A percentile compares a stretch with the other conserved stretches of the same genome.
Conservation (phyloP, 192 early-diverging fungal genomes). For the Coemansia sp. region DNA sequence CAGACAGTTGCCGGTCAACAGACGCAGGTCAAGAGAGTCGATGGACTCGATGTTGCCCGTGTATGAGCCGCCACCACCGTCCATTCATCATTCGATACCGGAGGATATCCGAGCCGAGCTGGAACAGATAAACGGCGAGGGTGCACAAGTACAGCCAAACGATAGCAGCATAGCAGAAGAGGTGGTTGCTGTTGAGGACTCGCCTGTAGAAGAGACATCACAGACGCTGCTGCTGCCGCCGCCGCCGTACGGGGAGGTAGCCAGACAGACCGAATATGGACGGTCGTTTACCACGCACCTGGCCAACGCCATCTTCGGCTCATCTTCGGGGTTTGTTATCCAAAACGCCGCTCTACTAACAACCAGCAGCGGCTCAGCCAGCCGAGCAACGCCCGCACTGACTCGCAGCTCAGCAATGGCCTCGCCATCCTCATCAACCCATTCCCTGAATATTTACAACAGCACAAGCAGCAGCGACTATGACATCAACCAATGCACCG, state of each 20-base stretch:
- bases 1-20: neutral
- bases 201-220: neutral
- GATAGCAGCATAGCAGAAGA: neutral
- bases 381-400: neutral
- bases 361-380: too few relatives aligned
- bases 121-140: neutral
- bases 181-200: neutral
- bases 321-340: neutral
- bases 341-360: neutral
- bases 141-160: neutral
- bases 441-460: too few relatives aligned
- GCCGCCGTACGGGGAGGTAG: constrained; percentile 3
- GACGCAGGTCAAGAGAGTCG: constrained; percentile 21
- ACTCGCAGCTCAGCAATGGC: too few relatives aligned
- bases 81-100: constrained; percentile 19
- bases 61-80: constrained; percentile 38
- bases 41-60: constrained; percentile 31
- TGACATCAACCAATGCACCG: neutral
- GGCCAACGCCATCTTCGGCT: neutral
- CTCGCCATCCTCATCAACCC: too few relatives aligned
- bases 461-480: neutral
- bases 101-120: constrained; percentile 10
- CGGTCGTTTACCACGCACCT: neutral
- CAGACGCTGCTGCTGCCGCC: constrained; percentile 5
- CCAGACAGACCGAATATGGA: constrained; percentile 1